Conservation (phyloP, 2,329 filamentous ascomycete genomes). For the Aureobasidium zeae region DNA sequence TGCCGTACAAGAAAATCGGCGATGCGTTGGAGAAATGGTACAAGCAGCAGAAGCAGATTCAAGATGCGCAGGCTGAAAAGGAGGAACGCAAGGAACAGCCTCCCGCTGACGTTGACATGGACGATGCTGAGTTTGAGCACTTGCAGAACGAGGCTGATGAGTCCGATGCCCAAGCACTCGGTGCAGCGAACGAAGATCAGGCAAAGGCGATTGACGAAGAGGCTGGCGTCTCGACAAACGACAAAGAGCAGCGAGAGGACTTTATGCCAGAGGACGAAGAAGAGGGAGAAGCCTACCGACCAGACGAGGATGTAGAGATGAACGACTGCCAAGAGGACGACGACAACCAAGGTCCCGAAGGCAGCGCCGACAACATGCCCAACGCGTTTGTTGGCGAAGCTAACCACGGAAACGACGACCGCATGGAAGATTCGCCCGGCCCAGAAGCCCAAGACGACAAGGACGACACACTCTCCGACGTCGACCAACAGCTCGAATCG, state of each 20-base stretch:
- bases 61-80: slow-evolving; percentile 37
- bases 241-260: slow-evolving; percentile 31
- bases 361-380: slow-evolving; percentile 27
- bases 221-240: slow-evolving; percentile 69
- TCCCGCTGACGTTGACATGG: slow-evolving; percentile 60
- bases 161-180: slow-evolving; percentile 85
- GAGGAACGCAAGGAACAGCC: slow-evolving; percentile 42
- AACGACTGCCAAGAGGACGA: slow-evolving; percentile 22
- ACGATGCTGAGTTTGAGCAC: slow-evolving; percentile 84
- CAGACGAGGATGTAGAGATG: slow-evolving; percentile 33
- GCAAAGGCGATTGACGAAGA: slow-evolving; percentile 76
- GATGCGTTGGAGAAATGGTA: slow-evolving; percentile 92
- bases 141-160: slow-evolving; percentile 71
- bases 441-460: slow-evolving; percentile 21
- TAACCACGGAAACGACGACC: slow-evolving; percentile 31
- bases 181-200: slow-evolving; percentile 79
- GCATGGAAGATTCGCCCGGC: slow-evolving; percentile 21
- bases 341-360: slow-evolving; percentile 18
- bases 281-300: slow-evolving; percentile 25
- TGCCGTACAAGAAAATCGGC: slow-evolving; percentile 89
- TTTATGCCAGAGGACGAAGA: slow-evolving; percentile 22
- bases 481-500: slow-evolving; percentile 55
- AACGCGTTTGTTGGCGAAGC: slow-evolving; percentile 39
- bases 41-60: slow-evolving; percentile 74
- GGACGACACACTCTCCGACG: slow-evolving; percentile 32